Base-by-base conservation (phyloP, 1,139 yeast species). In the Yamadazyma sp. region DNA sequence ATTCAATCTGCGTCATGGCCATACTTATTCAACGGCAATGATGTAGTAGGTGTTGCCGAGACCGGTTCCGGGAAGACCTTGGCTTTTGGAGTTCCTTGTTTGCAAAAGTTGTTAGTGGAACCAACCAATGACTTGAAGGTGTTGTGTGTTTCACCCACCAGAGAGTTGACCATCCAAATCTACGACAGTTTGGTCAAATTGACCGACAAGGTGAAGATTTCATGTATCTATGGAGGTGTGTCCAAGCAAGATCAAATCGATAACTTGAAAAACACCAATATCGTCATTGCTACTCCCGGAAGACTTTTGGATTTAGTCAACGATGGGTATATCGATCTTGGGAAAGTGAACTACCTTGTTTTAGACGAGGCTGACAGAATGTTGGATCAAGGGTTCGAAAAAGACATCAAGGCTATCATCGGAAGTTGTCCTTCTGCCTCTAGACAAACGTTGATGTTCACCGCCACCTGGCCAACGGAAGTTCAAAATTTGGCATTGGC, bases 1-100 rank as follows among this genome's bases (percentile, higher is more conserved):
- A 92, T 92, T 54, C 99, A 92, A 69, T 79, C 96, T n/a, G 91
- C 83, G 25, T 79, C 98, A 10, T 92, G 98, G 98, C 99, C 99
- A 48, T 89, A 80, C 57, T 68, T 94, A 39, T 69, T 92, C 39
- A 67, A 80, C 25, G 86, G 87, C 15, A 77, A 84, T 48, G 98
- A 92, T 60, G 96, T 91, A 28, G 80, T 92, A 48, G 98, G 98
- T 58, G 97, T 94, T 46, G 98, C 98, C 22, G 98, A 92, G 67
- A 92, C 98, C 10, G 98, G 98, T 34, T 88, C 96, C 0, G 98
- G 98, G 56, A 92, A 92, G 64, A 92, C 98, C 0, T 83, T 91
- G 64, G 98, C 98, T 1, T 92, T 92, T 61, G 96, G 98, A 56
- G 95, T 92, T 15, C 99, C 99, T 33, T 97, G 97, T n/a, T 77